Base-by-base conservation (phyloP, 2,329 filamentous ascomycete species). In the Chaetothyriales sp. region DNA sequence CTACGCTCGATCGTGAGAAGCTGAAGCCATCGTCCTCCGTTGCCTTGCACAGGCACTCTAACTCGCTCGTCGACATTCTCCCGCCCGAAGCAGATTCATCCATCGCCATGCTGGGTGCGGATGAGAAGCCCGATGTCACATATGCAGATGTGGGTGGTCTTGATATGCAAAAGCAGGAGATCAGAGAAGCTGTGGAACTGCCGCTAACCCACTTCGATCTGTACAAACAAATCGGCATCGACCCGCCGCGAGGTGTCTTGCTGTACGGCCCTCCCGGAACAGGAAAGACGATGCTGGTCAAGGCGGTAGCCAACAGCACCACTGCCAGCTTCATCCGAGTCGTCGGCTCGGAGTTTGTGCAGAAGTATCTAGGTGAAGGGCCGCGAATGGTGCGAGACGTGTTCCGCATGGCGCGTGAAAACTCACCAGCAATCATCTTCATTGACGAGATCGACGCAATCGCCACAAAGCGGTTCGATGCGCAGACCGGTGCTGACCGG, bases 151-250 rank as follows among this genome's bases (percentile, higher is more conserved):
- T 98, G 55, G 92, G 92, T 74, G 92, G 92, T 47, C 72, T 96
- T 59, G 92, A 98, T 64, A 98, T 98, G 92, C 92, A 98, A 73
- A 98, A 98, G 75, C 92, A 98, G 72, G 92, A 98, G 70, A 98
- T 98, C 58, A 80, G 92, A 59, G 92, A 98, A 72, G 92, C 92
- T 9, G 92, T 98, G 49, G 92, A 98, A 75, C 76, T 98, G 58
- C 92, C 92, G 32, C 76, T 98, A 62, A 95, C 90, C 55, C 92
- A 96, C 69, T 96, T 96, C 68, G 90, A 96, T 68, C 83, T 96
- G 39, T 98, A 98, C 77, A 93, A 89, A 72, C 92, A 98, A 71
- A 98, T 98, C 59, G 92, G 92, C 74, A 98, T 98, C 65, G 92
- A 98, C 68, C 92, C 92, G 46, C 92, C 92, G 45, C 87, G 92